These are phyloP conservation scores for Colletotrichum limetticola DNA, from an alignment of 2,329 filamentous ascomycete genomes.

Conservation along the genomic window DNA sequence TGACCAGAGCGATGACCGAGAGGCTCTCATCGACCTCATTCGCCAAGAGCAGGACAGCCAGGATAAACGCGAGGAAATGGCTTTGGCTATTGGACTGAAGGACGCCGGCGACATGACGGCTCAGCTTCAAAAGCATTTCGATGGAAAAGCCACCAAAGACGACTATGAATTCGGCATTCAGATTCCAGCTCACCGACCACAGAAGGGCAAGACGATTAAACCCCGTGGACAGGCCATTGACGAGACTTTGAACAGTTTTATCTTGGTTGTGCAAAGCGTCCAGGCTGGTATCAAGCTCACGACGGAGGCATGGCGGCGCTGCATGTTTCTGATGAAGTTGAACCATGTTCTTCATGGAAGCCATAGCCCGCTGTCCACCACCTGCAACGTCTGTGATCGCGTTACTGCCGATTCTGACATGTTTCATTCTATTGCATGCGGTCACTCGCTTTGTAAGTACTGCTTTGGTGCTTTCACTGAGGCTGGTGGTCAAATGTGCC, in stretches of 20 bases:
- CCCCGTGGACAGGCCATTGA: conserved; percentile 37
- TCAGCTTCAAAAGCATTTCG: conserved; percentile 3
- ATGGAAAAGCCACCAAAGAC: conserved; percentile 13
- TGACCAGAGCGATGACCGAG: not conserved
- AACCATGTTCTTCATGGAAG: not conserved
- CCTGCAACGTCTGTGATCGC: conserved; percentile 1
- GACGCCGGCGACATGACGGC: not conserved
- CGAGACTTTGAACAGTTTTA: conserved; percentile 36
- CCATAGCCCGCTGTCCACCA: not conserved
- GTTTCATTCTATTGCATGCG: conserved; percentile 14
- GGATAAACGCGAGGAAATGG: not conserved
- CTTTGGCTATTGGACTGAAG: not conserved
- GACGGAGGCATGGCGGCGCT: conserved; percentile 1
- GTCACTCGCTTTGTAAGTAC: conserved; percentile 10
- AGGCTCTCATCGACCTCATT: not conserved
- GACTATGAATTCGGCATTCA: conserved; percentile 38
- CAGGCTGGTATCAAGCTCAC: conserved; percentile 14
- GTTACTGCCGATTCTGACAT: not conserved
- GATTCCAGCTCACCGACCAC: conserved; percentile 31
- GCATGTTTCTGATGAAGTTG: not conserved
- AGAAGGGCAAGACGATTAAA: conserved; percentile 16
- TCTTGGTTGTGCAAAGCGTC: conserved; percentile 36
- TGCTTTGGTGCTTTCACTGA: not conserved
- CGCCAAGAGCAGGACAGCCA: not conserved
- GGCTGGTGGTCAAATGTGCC: not conserved